A percentile compares a stretch with the other conserved stretches of the same genome.
These are phyloP conservation scores for Pseudocercospora fuligena DNA, from an alignment of 2,329 filamentous ascomycete genomes.

Conservation along the genomic window DNA sequence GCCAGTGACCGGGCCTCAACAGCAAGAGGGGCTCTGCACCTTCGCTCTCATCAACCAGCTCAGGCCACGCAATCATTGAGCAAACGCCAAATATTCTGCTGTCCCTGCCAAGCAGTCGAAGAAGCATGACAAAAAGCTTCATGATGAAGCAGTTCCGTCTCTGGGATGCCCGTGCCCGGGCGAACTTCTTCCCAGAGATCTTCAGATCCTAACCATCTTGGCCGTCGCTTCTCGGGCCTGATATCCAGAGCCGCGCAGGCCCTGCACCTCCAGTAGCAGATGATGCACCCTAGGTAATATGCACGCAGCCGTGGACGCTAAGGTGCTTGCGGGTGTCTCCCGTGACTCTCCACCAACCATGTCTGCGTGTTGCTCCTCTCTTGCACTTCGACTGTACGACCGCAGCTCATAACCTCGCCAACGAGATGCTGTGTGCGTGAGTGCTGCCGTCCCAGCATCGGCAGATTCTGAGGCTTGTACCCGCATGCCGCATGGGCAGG, in stretches of 20 bases:
- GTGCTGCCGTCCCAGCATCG: conserved; percentile 26
- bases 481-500: conserved; percentile 31
- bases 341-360: conserved; percentile 29
- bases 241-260: conserved; percentile 21
- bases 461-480: conserved; percentile 24
- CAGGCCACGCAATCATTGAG: conserved; percentile 16
- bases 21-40: conserved; percentile 5
- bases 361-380: conserved; percentile 15
- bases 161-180: conserved; percentile 24
- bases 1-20: conserved; percentile 17
- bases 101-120: conserved; percentile 22
- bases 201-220: conserved; percentile 23
- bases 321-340: conserved; percentile 25
- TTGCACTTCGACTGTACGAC: conserved; percentile 21
- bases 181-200: conserved; percentile 32
- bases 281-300: conserved; percentile 27
- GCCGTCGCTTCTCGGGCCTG: conserved; percentile 22
- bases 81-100: conserved; percentile 30
- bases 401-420: conserved; percentile 28
- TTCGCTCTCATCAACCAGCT: conserved; percentile 2
- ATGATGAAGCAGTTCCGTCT: conserved; percentile 14
- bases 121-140: conserved; percentile 29
- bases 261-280: conserved; percentile 19
- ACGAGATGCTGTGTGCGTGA: conserved; percentile 29
- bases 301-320: conserved; percentile 24